Conservation (phyloP, 202 grass and related monocot genomes). For the Panicum hallii region DNA sequence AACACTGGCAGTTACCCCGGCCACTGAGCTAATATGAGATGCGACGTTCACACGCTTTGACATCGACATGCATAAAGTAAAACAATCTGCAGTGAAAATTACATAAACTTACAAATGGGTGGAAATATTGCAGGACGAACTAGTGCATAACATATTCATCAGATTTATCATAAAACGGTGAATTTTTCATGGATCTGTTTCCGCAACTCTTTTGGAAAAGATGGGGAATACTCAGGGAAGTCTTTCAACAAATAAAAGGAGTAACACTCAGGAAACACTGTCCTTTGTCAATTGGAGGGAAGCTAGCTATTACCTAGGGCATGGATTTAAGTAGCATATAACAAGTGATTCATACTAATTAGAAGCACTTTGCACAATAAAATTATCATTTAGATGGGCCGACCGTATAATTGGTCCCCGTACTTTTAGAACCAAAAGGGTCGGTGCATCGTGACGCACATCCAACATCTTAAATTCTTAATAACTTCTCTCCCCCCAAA, state of each 20-base stretch:
- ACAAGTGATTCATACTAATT: neutral
- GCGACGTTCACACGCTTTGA: neutral
- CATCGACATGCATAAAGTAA: neutral
- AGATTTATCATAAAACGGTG: neutral
- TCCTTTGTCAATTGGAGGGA: neutral
- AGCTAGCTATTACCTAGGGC: neutral
- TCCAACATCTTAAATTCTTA: neutral
- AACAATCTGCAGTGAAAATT: neutral
- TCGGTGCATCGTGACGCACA: constrained; percentile 31
- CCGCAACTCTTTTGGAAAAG: neutral
- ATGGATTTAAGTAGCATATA: neutral
- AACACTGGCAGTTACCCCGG: neutral
- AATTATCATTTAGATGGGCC: constrained; percentile 22
- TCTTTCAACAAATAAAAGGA: neutral
- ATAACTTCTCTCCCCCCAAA: neutral
- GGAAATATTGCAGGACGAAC: neutral
- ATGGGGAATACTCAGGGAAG: neutral
- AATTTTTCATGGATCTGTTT: neutral
- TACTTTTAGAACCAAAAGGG: constrained; percentile 19
- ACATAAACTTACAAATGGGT: neutral
- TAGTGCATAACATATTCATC: neutral
- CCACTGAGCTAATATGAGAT: neutral
- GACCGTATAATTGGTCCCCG: constrained; percentile 42
- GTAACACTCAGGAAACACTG: neutral
- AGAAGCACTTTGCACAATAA: neutral